Conservation (phyloP, 2,329 filamentous ascomycete species). For the Aspergillus ochraceoroseus region DNA sequence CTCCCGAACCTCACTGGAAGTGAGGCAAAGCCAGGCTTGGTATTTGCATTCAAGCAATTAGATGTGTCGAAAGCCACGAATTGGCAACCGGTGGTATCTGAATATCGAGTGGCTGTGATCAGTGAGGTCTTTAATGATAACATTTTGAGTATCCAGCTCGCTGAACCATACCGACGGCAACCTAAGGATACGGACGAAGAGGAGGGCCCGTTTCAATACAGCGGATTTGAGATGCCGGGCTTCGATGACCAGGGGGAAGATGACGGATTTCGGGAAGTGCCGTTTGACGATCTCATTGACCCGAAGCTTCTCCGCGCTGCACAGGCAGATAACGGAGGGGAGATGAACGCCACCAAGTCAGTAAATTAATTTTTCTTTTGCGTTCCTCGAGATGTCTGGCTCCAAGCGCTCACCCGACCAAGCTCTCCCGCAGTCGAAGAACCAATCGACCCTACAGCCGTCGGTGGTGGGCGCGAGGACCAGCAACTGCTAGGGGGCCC, state of each 20-base stretch:
- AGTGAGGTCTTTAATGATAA: slow-evolving; percentile 53
- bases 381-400: slow-evolving; percentile 18
- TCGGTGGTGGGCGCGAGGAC: slow-evolving; percentile 2
- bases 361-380: slow-evolving; percentile 33
- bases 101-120: slow-evolving; percentile 62
- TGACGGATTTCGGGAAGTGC: slow-evolving; percentile 57
- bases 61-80: slow-evolving; percentile 46
- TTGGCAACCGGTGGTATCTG: slow-evolving; percentile 46
- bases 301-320: slow-evolving; percentile 58
- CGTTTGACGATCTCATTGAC: slow-evolving; percentile 61
- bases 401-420: slow-evolving; percentile 29
- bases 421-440: slow-evolving; percentile 29
- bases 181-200: slow-evolving; percentile 46
- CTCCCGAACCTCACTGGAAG: slow-evolving; percentile 47
- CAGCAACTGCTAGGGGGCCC: background rate
- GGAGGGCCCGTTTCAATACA: slow-evolving; percentile 65
- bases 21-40: slow-evolving; percentile 35
- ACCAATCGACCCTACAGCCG: slow-evolving; percentile 3
- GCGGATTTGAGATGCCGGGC: slow-evolving; percentile 69
- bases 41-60: slow-evolving; percentile 47
- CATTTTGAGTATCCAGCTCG: slow-evolving; percentile 59
- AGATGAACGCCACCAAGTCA: slow-evolving; percentile 37
- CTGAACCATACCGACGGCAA: slow-evolving; percentile 61
- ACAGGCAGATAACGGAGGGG: slow-evolving; percentile 26
- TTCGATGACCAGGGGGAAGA: slow-evolving; percentile 53